Evolutionary conservation across 73 alveolate species (phyloP).

Genomic region (Paramecium primaurelia): DNA sequence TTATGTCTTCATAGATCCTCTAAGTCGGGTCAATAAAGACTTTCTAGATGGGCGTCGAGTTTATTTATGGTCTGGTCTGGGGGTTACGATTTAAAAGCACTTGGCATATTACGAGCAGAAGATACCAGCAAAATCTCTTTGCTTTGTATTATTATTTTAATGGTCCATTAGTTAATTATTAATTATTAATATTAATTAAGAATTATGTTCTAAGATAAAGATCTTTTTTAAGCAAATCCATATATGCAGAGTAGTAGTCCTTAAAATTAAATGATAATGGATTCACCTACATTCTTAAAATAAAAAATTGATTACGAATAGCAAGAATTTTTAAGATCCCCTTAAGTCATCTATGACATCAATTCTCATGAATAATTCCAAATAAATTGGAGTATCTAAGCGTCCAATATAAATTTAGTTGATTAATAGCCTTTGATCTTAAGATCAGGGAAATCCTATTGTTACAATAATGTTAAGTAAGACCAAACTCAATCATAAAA

Average conservation of each 20-base stretch:
- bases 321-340: not conserved
- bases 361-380: not conserved
- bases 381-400: not conserved
- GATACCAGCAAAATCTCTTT: constrained; percentile 20
- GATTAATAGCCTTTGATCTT: not conserved
- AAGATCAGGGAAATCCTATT: not conserved
- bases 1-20: not conserved
- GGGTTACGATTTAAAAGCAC: constrained; percentile 23
- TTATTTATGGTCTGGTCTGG: not conserved
- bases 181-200: not conserved
- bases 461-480: not conserved
- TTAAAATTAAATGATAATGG: not conserved
- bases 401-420: not conserved
- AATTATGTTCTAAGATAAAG: not conserved
- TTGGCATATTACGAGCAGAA: not conserved
- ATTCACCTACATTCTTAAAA: not conserved
- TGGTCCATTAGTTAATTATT: not conserved
- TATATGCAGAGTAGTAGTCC: not conserved
- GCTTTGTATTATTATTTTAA: not conserved
- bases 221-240: not conserved
- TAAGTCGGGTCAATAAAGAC: constrained; percentile 20
- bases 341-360: not conserved
- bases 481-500: not conserved
- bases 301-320: not conserved
- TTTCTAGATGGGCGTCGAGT: not conserved